A percentile compares a stretch with the other conserved stretches of the same genome.
Evolutionary conservation across 2,329 filamentous ascomycete genomes (phyloP).

Genomic region (Penicillium sp.): DNA sequence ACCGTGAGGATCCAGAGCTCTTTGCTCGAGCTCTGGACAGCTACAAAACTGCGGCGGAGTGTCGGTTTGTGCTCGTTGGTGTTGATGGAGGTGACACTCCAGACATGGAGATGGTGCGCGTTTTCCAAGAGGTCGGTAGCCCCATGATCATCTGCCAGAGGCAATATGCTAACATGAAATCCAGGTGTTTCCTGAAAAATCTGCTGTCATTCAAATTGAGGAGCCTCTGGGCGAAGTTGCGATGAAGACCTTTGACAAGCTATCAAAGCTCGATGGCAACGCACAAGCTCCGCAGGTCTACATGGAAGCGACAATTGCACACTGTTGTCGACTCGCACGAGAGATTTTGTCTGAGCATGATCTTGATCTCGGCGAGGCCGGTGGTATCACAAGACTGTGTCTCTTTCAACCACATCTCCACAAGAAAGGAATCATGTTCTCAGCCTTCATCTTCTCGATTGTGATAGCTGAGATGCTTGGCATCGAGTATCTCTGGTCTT

Average conservation of each 20-base stretch:
- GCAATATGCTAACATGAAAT: not conserved
- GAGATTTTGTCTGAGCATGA: conserved; percentile 24
- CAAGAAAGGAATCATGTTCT: conserved; percentile 46
- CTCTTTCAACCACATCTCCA: conserved; percentile 40
- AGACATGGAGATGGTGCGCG: conserved; percentile 33
- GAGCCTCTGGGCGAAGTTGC: conserved; percentile 31
- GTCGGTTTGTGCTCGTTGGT: conserved; percentile 30
- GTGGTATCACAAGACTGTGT: conserved; percentile 27
- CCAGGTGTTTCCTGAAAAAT: conserved; percentile 26
- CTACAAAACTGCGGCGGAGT: conserved; percentile 28
- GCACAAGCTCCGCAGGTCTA: conserved; percentile 16
- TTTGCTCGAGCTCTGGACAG: conserved; percentile 32
- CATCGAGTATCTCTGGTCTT: conserved; percentile 41
- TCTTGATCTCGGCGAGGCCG: conserved; percentile 14
- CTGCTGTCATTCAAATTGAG: conserved; percentile 25
- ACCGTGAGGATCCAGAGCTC: conserved; percentile 32
- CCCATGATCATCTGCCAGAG: too few relatives aligned
- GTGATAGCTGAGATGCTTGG: conserved; percentile 34
- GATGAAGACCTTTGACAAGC: conserved; percentile 18
- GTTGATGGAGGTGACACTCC: conserved; percentile 32
- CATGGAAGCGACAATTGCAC: conserved; percentile 20
- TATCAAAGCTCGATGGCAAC: conserved; percentile 10
- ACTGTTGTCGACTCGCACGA: conserved; percentile 24
- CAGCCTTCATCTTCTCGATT: conserved; percentile 37
- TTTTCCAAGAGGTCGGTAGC: conserved; percentile 21